A percentile compares a stretch with the other conserved stretches of the same genome.
These are phyloP conservation scores for Xylaria sp. DNA, from an alignment of 2,329 filamentous ascomycete genomes.

Conservation along the genomic window DNA sequence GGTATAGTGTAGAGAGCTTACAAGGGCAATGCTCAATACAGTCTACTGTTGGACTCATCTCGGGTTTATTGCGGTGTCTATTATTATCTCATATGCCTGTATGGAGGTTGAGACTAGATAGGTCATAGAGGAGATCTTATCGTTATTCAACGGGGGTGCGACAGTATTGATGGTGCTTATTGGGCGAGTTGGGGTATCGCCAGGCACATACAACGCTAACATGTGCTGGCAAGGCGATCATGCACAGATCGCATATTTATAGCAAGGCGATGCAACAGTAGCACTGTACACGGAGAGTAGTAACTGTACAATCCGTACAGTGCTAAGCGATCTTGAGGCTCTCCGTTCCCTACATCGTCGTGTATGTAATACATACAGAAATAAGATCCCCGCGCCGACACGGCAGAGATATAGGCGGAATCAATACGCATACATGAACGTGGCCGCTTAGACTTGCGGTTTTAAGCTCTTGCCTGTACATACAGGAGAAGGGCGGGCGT, in stretches of 20 bases:
- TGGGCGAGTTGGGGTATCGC: conserved; percentile 17
- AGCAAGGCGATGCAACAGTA: conserved; percentile 22
- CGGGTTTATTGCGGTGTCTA: background rate
- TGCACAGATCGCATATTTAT: conserved; percentile 23
- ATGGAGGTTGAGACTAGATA: background rate
- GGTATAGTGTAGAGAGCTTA: background rate
- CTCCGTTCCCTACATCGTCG: background rate
- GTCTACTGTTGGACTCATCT: background rate
- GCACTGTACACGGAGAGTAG: background rate
- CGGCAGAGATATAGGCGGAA: background rate
- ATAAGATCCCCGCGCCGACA: background rate
- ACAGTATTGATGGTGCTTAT: background rate
- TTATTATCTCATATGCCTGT: background rate
- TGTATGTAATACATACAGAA: background rate
- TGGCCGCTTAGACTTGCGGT: background rate
- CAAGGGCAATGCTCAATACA: background rate
- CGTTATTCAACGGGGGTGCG: conserved; percentile 2
- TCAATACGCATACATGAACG: background rate
- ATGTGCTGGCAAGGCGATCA: conserved; percentile 9
- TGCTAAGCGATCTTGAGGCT: background rate
- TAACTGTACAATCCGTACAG: too few relatives aligned
- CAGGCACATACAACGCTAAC: conserved; percentile 23
- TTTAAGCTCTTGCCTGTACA: background rate
- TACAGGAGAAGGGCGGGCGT: background rate
- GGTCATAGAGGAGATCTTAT: background rate